These are phyloP conservation scores for Eragrostis tef DNA, from an alignment of 202 grass and related monocot species.

Conservation along the genomic window DNA sequence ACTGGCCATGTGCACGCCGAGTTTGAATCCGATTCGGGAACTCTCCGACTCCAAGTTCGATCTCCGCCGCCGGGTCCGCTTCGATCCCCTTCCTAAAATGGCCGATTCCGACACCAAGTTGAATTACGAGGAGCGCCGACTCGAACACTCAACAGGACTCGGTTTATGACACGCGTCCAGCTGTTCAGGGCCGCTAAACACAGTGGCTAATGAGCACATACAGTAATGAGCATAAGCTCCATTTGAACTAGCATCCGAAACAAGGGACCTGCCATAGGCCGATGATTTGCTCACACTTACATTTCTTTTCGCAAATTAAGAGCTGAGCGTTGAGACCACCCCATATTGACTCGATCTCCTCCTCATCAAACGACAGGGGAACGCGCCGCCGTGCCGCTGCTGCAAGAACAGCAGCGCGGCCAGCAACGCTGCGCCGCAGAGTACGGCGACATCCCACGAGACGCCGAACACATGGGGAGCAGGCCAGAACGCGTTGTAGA, in stretches of 20 bases:
- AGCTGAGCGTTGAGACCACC: too few species aligned
- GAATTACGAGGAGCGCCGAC: not conserved
- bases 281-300: too few species aligned
- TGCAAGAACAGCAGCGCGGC: not conserved
- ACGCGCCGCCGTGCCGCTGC: not conserved
- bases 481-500: not conserved
- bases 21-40: not conserved
- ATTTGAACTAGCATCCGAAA: too few species aligned
- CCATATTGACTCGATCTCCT: too few species aligned
- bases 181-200: too few species aligned
- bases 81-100: not conserved
- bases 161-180: not conserved
- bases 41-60: not conserved
- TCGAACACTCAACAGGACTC: not conserved
- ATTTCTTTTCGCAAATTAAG: too few species aligned
- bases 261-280: too few species aligned
- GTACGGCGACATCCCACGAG: slow-evolving; percentile 8
- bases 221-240: too few species aligned
- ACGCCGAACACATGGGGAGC: not conserved
- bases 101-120: not conserved
- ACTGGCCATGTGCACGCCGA: slow-evolving; percentile 1
- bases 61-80: not conserved
- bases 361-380: not conserved
- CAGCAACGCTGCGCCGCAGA: not conserved
- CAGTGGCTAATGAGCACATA: too few species aligned